Base-by-base conservation (phyloP, 768 basidiomycete species). In the Naganishia onofrii region DNA sequence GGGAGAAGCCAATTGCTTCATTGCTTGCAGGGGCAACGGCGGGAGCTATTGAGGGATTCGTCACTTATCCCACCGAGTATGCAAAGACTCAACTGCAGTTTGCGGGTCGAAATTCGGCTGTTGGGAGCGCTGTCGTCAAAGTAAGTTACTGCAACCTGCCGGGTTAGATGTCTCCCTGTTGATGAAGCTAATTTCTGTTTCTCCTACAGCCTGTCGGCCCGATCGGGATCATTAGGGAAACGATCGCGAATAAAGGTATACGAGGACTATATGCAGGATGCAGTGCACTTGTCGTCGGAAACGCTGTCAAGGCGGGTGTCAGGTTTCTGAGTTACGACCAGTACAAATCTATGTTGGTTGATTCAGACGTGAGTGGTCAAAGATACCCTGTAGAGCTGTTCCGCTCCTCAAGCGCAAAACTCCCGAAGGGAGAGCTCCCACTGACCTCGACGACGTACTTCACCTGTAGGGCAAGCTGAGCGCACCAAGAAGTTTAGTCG, bases 81-180 rank as follows among this genome's bases (percentile, higher is more conserved):
- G 88, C 95, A 63, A 97, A 98, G 82, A 97, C 95, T 19, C 87
- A 92, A 44, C 88, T 91, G 2, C 95, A 98, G 82, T 96, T 97
- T 73, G 77, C 73, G 10, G 87, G 89, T 52, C 90, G 89, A 42
- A 53, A 65, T n/a, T 53, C 31, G 12, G 48, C 42, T 32, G 9
- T 28, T 7, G 57, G 31, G 38, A 38, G 38, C 28, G 60, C 26
- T 28, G 60, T 23, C 1, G 60, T 44, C 42, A 63, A 63, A 34
- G 60, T 63, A 5, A 63, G 38, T 63, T 15, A 3, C 17, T 29
- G 26, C 3, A 19, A 10, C 21, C 13, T n/a, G 28, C 42, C 23
- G 29, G 3, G 15, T 17, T n/a, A 6, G 26, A 13, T 66, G 38
- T 64, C 15, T 38, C 42, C 44, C 15, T 23, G 17, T 32, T 52